Evolutionary conservation across 306 rosid genomes (phyloP), one percentile per base, ranked within the genome.

Genomic region (peach (Prunus persica)): DNA sequence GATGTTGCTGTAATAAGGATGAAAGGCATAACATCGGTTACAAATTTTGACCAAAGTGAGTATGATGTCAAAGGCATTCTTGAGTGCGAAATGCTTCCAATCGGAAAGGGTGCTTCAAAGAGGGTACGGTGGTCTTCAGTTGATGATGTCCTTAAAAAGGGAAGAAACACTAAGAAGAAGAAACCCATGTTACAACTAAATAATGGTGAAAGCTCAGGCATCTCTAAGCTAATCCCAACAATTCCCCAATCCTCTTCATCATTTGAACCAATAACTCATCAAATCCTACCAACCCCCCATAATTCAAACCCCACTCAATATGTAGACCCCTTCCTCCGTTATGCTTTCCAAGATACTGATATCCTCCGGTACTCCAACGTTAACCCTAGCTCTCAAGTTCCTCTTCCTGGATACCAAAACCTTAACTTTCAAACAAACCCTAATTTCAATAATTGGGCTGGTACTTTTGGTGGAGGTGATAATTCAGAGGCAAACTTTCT

Each of bases 1-100:
- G 86, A 82, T 69, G 51, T 82, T 41, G 86, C 77, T 45, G 55
- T 49, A 30, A 74, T 78, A 55, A 74, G 51, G 71, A 18, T 61
- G 73, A 73, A 57, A 25, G 79, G 86, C 12, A 0, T 15, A 28
- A 22, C n/a, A 2, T 73, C 80, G 2, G n/a, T 55, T 0, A 78
- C 82, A 7, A 82, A 82, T 66, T 82, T 82, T 54, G 80, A 68
- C 15, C 5, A 62, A 6, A 67, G 16, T 12, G 12, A 78, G 3
- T 82, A 82, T 25, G 73, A 82, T 38, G 43, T 82, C 55, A 15
- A 62, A 41, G 8, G 60, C 73, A 82, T 82, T 45, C 20, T 45
- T 4, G 22, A 69, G 50, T 68, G 73, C 47, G 7, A 51, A 20
- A 72, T 2, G 24, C 32, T 81, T 65, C 79, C 81, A 25, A 60